Base-by-base conservation (phyloP, 345 rosid species). In the Barbarea vulgaris region DNA sequence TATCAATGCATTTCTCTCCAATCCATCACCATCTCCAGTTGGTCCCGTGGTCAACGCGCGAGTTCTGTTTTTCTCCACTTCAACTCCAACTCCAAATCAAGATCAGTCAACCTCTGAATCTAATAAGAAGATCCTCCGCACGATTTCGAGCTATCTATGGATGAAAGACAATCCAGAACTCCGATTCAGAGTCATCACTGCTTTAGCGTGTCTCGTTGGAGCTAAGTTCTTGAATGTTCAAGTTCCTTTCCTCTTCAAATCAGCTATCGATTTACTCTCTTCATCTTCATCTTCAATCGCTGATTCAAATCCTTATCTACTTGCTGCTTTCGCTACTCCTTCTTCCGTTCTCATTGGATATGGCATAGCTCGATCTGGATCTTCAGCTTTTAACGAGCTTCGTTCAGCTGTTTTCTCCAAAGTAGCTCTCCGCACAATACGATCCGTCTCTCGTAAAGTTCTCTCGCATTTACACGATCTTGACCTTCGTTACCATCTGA, bases 201-300 rank as follows among this genome's bases (percentile, higher is more conserved):
- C 99, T 1, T 76, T 92, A 69, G 90, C 85, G 0, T 90, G 90
- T 77, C 88, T 95, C 12, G 83, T 92, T 4, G 93, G 92, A 42
- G 93, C 97, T 24, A 92, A 95, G 79, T 82, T 88, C 57, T 69
- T 87, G 70, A 92, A 90, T 28, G 97, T 95, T 51, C 99, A 92
- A 70, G 99, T 95, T 13, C 97, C 97, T 55, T 95, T 92, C 82
- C 87, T 95, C 50, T 95, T 95, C 83, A 92, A 92, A 83, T 76
- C 84, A 9, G 93, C 99, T 46, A 89, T 95, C 21, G 98, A 92
- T 73, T 90, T 87, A 87, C 76, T 95, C 85, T 85, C 89, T 54
- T 64, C 85, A 11, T 82, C 90, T 54, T 78, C 93, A 33, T 67
- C 36, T 7, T 18, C 89, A 5, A 81, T 85, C 50, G 67, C 83